Percentiles rank a stretch among this genome's conserved stretches.
Evolutionary conservation across 495 filamentous ascomycete genomes (phyloP).

Genomic region (Pyrenula aspistea): DNA sequence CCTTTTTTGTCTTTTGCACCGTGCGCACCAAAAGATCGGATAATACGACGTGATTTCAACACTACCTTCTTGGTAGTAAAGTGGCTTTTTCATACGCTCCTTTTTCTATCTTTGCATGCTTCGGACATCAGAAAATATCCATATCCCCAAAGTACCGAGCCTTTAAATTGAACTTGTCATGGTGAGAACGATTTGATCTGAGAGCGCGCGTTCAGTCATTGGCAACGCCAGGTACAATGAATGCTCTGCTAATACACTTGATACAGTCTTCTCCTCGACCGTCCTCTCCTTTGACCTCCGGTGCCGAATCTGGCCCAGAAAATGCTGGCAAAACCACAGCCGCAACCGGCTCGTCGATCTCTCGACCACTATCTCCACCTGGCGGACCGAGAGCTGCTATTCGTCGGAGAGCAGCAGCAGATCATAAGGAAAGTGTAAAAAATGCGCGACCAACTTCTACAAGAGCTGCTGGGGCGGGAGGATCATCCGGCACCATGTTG

Average conservation of each 20-base stretch:
- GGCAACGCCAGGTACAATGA: too few relatives aligned
- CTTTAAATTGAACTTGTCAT: not conserved
- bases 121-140: not conserved
- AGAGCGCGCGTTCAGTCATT: too few relatives aligned
- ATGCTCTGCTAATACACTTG: not conserved
- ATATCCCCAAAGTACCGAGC: not conserved
- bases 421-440: constrained; percentile 87
- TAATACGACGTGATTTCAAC: too few relatives aligned
- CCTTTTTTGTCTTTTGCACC: not conserved
- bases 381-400: constrained; percentile 92
- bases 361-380: constrained; percentile 80
- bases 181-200: not conserved
- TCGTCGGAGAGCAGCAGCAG: constrained; percentile 83
- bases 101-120: too few relatives aligned
- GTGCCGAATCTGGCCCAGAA: constrained; percentile 35
- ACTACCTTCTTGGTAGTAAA: too few relatives aligned
- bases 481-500: constrained; percentile 95
- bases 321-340: constrained; percentile 21
- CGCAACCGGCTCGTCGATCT: constrained; percentile 49
- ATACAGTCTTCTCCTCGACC: constrained; percentile 34
- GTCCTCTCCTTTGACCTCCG: constrained; percentile 35
- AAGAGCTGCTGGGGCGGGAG: constrained; percentile 84
- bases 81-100: too few relatives aligned
- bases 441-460: constrained; percentile 87
- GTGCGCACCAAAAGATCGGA: too few relatives aligned